phyloP scores from a whole-genome alignment of 1,139 yeast species.

The Petasospora fabianii region DNA sequence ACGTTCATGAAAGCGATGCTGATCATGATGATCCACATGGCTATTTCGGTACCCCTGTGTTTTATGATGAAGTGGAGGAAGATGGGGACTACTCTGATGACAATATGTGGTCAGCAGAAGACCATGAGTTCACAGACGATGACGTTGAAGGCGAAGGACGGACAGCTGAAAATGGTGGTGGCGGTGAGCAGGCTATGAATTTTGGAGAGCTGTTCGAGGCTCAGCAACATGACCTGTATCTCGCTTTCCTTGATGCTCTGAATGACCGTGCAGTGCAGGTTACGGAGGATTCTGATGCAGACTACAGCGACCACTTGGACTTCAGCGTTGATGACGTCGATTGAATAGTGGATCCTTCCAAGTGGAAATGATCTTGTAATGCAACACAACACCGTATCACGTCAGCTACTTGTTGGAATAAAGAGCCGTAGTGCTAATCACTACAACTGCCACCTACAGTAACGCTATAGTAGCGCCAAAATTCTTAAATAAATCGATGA shows the following conservation, averaged over 20 bases:
- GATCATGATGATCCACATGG: constrained; percentile 11
- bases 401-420: too few relatives aligned
- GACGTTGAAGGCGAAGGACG: constrained; percentile 2
- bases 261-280: too few relatives aligned
- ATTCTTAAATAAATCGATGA: constrained; percentile 4
- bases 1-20: not conserved
- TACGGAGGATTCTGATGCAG: not conserved
- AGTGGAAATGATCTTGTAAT: too few relatives aligned
- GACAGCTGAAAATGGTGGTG: constrained; percentile 1
- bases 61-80: constrained; percentile 6
- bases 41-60: constrained; percentile 20
- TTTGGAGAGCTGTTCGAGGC: too few relatives aligned
- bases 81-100: constrained; percentile 21
- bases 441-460: too few relatives aligned
- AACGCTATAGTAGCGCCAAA: too few relatives aligned
- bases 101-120: too few relatives aligned
- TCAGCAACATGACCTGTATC: too few relatives aligned
- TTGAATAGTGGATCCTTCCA: not conserved
- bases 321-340: not conserved
- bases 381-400: too few relatives aligned
- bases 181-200: too few relatives aligned
- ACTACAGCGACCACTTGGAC: not conserved
- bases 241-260: too few relatives aligned
- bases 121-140: constrained; percentile 14
- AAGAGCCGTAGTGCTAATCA: too few relatives aligned